These are phyloP conservation scores for Venturia carpophila DNA, from an alignment of 2,329 filamentous ascomycete species.

Conservation along the genomic window DNA sequence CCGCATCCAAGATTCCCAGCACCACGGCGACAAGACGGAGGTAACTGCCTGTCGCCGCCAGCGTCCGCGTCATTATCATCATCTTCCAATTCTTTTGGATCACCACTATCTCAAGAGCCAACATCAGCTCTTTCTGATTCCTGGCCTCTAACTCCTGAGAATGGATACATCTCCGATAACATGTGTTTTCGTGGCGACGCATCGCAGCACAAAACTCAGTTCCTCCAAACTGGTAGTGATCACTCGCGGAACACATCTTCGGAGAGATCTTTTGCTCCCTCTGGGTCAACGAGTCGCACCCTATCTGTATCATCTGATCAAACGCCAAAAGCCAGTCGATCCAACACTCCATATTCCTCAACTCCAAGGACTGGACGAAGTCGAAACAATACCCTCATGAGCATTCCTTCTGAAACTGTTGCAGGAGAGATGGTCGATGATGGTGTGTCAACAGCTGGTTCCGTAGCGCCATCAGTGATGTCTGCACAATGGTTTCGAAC, in stretches of 20 bases:
- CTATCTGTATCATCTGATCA: constrained; percentile 6
- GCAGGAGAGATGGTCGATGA: constrained; percentile 3
- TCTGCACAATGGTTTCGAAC: constrained; percentile 31
- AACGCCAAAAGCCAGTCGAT: constrained; percentile 11
- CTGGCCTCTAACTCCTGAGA: constrained; percentile 14
- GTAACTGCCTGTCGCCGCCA: not conserved
- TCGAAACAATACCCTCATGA: constrained; percentile 12
- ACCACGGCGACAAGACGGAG: not conserved
- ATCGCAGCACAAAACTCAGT: not conserved
- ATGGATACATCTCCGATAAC: not conserved
- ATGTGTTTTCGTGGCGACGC: not conserved
- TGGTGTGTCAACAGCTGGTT: not conserved
- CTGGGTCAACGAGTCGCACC: not conserved
- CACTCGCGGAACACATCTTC: not conserved
- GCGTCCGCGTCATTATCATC: not conserved
- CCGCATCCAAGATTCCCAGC: not conserved
- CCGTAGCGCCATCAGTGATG: constrained; percentile 29
- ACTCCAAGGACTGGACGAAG: constrained; percentile 8
- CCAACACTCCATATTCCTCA: not conserved
- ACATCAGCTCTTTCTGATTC: not conserved
- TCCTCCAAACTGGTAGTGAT: not conserved
- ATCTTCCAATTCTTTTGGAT: not conserved
- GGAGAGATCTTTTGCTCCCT: not conserved
- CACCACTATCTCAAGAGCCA: constrained; percentile 1
- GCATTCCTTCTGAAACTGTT: constrained; percentile 6